Conservation (phyloP, 176 grass and related monocot species). For the Carex parvula region DNA sequence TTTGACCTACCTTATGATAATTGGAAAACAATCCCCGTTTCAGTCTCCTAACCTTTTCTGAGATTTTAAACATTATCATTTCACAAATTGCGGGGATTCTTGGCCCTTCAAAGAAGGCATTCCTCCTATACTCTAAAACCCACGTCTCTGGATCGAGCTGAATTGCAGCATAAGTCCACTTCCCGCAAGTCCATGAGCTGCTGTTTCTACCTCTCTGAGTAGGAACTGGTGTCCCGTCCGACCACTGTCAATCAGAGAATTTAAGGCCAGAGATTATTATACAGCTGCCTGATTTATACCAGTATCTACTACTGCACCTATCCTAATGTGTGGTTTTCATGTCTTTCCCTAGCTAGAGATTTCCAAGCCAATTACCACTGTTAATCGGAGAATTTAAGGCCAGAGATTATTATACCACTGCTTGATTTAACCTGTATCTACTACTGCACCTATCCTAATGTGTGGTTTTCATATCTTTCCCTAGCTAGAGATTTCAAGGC, state of each 20-base stretch:
- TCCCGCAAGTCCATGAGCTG: conserved; percentile 55
- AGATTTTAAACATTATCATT: conserved; percentile 35
- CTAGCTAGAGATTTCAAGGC: neutral
- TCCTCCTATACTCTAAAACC: conserved; percentile 78
- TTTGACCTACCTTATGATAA: conserved; percentile 11
- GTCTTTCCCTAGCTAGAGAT: neutral
- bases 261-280: neutral
- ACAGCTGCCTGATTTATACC: neutral
- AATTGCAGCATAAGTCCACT: conserved; percentile 38
- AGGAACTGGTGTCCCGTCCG: conserved; percentile 41
- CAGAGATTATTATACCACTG: neutral
- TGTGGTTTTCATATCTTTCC: neutral
- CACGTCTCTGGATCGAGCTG: conserved; percentile 60
- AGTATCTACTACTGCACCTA: neutral
- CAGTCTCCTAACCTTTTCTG: conserved; percentile 27
- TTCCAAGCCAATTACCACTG: neutral
- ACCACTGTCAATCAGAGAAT: conserved; percentile 55
- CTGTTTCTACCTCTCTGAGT: conserved; percentile 48
- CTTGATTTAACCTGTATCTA: neutral
- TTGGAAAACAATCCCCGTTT: neutral
- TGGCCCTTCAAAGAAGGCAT: conserved; percentile 52
- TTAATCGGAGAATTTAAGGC: neutral
- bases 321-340: neutral
- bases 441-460: neutral
- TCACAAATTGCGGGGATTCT: conserved; percentile 49